Evolutionary conservation across 2,329 filamentous ascomycete species (phyloP), one percentile per base, ranked within the genome.

Genomic region (Leptographium galeiforme): DNA sequence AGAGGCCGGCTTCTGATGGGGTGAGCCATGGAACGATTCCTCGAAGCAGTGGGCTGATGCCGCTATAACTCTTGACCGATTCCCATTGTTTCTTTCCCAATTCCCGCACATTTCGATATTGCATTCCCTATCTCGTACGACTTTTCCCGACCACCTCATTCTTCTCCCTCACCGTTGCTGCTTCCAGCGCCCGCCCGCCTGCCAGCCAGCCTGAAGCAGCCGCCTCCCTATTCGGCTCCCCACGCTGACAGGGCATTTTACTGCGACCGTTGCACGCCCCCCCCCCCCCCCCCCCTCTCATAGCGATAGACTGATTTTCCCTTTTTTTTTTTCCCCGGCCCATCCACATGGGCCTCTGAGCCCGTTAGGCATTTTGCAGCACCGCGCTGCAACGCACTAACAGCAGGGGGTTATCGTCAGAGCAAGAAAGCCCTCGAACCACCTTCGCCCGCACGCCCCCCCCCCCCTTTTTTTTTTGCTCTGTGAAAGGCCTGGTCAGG

Each of bases 1-100:
- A 10, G n/a, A 12, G 18, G 19, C 8, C 36, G 14, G 11, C 44
- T 16, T 44, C 34, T 12, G 48, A 32, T 33, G 32, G 43, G 54
- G 33, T 47, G 39, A 46, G 43, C 45, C 38, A 54, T 59, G 57
- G 58, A 52, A 58, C 58, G 58, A 59, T 59, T 57, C 52, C 34
- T 50, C 50, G 39, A 41, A 36, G 47, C 53, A 46, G 54, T 59
- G 58, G 58, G 54, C 58, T 59, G 58, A 59, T 58, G 19, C 30
- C 41, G 51, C 54, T 56, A 50, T 54, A 56, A 50, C 52, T 53
- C 50, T 47, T 53, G 49, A 34, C 50, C 33, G 40, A 39, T 51
- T 48, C 50, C 45, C 41, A 45, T 18, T 41, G 32, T 48, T 52
- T 49, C 46, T 36, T 34, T 18, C 19, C 32, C 51, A 48, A 48